Evolutionary conservation across 768 basidiomycete genomes (phyloP), one percentile per base, ranked within the genome.

Genomic region (Amyloporia xantha): DNA sequence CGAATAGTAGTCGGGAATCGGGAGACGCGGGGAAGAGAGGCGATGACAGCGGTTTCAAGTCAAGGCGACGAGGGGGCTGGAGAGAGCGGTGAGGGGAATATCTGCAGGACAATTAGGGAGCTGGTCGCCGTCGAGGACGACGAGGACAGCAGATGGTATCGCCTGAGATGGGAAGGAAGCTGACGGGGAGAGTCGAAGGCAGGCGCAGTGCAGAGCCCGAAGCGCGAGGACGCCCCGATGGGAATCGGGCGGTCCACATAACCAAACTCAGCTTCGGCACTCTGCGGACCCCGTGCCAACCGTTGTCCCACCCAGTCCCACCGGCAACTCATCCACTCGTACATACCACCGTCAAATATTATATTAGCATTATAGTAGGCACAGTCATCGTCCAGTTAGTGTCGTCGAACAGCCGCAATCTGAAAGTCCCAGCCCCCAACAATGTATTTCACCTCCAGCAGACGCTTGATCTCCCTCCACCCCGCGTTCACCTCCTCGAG

Each of bases 341-440:
- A n/a, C 30, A 36, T 15, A 33, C 21, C 41, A 40, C 9, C 11
- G 25, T 23, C 41, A 21, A 21, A 28, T 37, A 39, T 47, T 49
- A 52, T 52, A 47, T 30, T 38, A 38, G 15, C 17, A 38, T 13
- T 15, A 44, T 23, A 41, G 9, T 45, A 49, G n/a, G n/a, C 26
- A 47, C 21, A 27, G 47, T 25, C 33, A 25, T 21, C 46, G 9
- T 33, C 39, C 28, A 41, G 27, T 9, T 60, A 84, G 60, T 86
- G 84, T 50, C 88, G 72, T 51, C 87, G 74, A 33, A 92, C 88
- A 25, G 86, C 80, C 12, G 91, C 91, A 47, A 94, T 73, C 70
- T 91, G 85, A 51, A 93, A 78, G 64, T 92, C 91, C 87, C 90
- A 91, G 41, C 90, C 86, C 21, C 87, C 85, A 13, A 81, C 71